A percentile compares a stretch with the other conserved stretches of the same genome.
Conservation (phyloP, 352 stramenopile genomes). For the Lagenidium giganteum region DNA sequence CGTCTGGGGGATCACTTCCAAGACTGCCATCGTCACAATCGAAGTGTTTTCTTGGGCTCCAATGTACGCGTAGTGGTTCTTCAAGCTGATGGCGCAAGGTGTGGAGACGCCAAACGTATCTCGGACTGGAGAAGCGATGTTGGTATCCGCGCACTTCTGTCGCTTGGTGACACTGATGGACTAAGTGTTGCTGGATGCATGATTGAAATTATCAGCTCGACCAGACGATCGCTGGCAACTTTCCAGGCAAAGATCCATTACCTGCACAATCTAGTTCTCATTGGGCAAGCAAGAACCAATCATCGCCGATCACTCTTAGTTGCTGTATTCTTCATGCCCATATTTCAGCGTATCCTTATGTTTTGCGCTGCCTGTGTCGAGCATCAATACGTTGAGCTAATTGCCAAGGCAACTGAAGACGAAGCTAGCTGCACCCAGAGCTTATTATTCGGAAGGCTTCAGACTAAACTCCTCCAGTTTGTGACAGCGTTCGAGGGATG, state of each 20-base stretch:
- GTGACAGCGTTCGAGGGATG: slow-evolving; percentile 49
- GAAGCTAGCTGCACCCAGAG: no score
- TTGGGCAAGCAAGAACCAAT: slow-evolving; percentile 39
- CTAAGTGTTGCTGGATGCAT: slow-evolving; percentile 41
- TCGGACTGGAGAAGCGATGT: slow-evolving; percentile 2
- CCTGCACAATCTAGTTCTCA: slow-evolving; percentile 21
- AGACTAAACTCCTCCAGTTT: slow-evolving; percentile 43
- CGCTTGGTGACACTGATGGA: slow-evolving; percentile 31
- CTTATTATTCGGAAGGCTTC: slow-evolving; percentile 7
- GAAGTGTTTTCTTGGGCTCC: no score
- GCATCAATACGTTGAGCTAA: slow-evolving; percentile 34
- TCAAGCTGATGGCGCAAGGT: no score
- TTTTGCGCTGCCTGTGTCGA: slow-evolving; percentile 33
- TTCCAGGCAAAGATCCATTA: slow-evolving; percentile 23
- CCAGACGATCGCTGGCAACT: slow-evolving; percentile 20
- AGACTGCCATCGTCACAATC: no score
- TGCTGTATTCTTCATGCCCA: slow-evolving; percentile 31
- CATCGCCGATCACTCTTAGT: slow-evolving; percentile 37
- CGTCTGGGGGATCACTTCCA: no score
- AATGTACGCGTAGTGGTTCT: no score
- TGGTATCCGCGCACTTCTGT: no score
- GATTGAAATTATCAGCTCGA: slow-evolving; percentile 35
- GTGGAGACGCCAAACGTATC: no score
- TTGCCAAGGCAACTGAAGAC: slow-evolving; percentile 12
- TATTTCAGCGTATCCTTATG: slow-evolving; percentile 31